These are phyloP conservation scores for Amylostereum areolatum DNA, from an alignment of 1,284 basidiomycete species.

Conservation along the genomic window DNA sequence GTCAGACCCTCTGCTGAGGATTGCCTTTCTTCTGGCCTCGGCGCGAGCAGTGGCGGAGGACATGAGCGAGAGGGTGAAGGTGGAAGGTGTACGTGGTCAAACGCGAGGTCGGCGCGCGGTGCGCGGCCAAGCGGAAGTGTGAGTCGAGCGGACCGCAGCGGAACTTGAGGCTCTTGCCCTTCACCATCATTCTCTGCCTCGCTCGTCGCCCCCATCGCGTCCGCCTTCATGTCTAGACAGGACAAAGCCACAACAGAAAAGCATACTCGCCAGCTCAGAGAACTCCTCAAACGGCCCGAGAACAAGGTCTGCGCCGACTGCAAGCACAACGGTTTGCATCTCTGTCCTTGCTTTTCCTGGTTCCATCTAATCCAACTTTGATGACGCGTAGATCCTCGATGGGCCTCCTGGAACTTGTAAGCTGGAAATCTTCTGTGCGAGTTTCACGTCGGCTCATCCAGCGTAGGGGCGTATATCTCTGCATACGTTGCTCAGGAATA, in stretches of 20 bases:
- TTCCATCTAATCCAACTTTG: slow-evolving; percentile 6
- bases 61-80: slow-evolving; percentile 17
- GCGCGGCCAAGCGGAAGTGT: neutral
- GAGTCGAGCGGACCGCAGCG: no score
- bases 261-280: slow-evolving; percentile 71
- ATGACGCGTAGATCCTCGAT: slow-evolving; percentile 74
- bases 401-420: slow-evolving; percentile 97
- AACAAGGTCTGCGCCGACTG: slow-evolving; percentile 95
- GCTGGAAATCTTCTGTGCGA: slow-evolving; percentile 18
- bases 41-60: slow-evolving; percentile 43
- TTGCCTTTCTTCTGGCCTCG: slow-evolving; percentile 70
- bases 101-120: neutral
- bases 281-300: slow-evolving; percentile 82
- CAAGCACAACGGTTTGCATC: slow-evolving; percentile 76
- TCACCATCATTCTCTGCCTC: slow-evolving; percentile 8
- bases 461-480: slow-evolving; percentile 82
- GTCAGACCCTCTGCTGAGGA: slow-evolving; percentile 62
- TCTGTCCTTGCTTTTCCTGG: slow-evolving; percentile 4
- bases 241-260: slow-evolving; percentile 83
- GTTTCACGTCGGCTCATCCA: slow-evolving; percentile 6
- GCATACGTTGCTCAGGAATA: slow-evolving; percentile 97
- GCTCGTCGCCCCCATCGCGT: slow-evolving; percentile 7
- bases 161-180: neutral
- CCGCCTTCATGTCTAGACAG: slow-evolving; percentile 54
- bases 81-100: slow-evolving; percentile 3